These are phyloP conservation scores for Hypoxylon lienhwacheense DNA, from an alignment of 495 filamentous ascomycete species.

Conservation along the genomic window DNA sequence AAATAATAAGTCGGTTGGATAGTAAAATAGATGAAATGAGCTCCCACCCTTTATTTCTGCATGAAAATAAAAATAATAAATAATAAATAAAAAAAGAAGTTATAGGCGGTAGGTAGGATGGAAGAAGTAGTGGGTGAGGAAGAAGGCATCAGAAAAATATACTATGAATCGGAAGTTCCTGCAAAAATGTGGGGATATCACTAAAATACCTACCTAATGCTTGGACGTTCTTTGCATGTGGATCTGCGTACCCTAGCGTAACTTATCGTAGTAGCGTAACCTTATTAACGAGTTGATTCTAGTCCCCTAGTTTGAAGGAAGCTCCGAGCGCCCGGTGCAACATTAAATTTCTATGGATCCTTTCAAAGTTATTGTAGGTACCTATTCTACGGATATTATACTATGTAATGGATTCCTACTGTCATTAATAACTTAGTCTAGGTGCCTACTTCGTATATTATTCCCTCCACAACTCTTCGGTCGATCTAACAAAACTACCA, in stretches of 20 bases:
- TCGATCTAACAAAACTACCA: too few relatives aligned
- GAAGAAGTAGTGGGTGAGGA: constrained; percentile 12
- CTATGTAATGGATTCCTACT: too few relatives aligned
- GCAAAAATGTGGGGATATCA: constrained; percentile 21
- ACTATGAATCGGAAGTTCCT: constrained; percentile 28
- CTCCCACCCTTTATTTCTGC: constrained; percentile 18
- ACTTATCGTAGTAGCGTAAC: constrained; percentile 17
- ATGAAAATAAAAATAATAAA: constrained; percentile 15
- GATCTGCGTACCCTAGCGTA: constrained; percentile 11
- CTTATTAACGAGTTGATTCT: constrained; percentile 20
- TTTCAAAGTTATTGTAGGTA: too few relatives aligned
- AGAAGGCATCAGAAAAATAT: constrained; percentile 34
- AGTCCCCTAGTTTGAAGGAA: constrained; percentile 5
- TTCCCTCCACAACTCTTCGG: too few relatives aligned
- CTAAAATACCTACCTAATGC: constrained; percentile 7
- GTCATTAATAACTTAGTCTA: too few relatives aligned
- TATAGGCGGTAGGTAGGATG: constrained; percentile 19
- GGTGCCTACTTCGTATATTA: too few relatives aligned
- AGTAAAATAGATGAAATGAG: constrained; percentile 4
- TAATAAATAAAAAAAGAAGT: too few relatives aligned
- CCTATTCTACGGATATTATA: too few relatives aligned
- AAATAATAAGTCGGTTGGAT: constrained; percentile 13
- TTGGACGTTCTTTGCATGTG: constrained; percentile 8
- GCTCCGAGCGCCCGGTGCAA: constrained; percentile 5
- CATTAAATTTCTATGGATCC: not conserved